Evolutionary conservation across 2,329 filamentous ascomycete species (phyloP).

Genomic region (Bipolaris victoriae): DNA sequence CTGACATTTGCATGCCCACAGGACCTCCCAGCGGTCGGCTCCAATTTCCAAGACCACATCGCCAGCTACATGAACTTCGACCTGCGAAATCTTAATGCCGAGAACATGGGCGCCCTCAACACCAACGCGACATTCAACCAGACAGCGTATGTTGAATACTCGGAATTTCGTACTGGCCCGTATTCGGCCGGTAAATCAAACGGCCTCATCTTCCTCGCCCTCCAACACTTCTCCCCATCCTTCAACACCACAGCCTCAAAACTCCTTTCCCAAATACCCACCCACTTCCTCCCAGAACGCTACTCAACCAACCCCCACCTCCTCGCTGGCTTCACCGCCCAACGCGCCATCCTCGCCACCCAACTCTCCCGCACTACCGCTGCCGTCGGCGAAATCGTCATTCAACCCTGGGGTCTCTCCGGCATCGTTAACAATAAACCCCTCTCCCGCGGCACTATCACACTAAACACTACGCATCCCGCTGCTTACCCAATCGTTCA

Average conservation of each 20-base stretch:
- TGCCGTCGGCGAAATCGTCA: conserved; percentile 33
- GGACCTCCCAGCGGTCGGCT: conserved; percentile 28
- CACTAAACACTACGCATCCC: conserved; percentile 40
- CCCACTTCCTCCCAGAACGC: conserved; percentile 14
- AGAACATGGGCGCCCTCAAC: conserved; percentile 9
- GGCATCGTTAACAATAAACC: conserved; percentile 17
- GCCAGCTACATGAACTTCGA: conserved; percentile 20
- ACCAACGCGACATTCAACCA: conserved; percentile 30
- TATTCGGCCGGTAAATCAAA: conserved; percentile 20
- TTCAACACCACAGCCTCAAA: conserved; percentile 8
- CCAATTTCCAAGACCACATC: conserved; percentile 30
- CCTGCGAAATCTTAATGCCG: conserved; percentile 11
- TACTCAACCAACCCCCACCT: conserved; percentile 14
- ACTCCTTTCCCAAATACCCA: conserved; percentile 16
- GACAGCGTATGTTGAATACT: conserved; percentile 27
- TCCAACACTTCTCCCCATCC: conserved; percentile 3
- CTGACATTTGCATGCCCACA: not conserved
- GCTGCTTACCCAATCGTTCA: conserved; percentile 32
- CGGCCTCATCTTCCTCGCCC: conserved; percentile 17
- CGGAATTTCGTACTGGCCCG: conserved; percentile 30
- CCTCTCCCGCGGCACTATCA: conserved; percentile 39
- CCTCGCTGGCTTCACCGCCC: not conserved
- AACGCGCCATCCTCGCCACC: conserved; percentile 13
- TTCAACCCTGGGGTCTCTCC: conserved; percentile 14
- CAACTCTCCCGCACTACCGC: conserved; percentile 15